These are phyloP conservation scores for Cokeromyces recurvatus DNA, from an alignment of 371 early-diverging fungal species.

Conservation along the genomic window DNA sequence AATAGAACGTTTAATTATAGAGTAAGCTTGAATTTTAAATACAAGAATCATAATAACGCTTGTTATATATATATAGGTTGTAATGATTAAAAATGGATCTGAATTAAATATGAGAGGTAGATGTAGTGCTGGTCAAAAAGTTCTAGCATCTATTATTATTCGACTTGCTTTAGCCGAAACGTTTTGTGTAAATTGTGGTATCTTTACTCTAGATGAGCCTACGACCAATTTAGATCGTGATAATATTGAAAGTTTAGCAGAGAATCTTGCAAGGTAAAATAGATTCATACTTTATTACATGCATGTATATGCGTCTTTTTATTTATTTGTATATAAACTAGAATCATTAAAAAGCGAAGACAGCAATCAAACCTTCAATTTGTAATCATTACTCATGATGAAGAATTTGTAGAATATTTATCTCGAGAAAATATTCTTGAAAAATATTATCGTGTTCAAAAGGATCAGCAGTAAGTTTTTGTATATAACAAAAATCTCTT, in stretches of 20 bases:
- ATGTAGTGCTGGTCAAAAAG: slow-evolving; percentile 99
- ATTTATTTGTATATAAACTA: too few species aligned
- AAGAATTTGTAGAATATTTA: slow-evolving; percentile 89
- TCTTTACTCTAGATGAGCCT: slow-evolving; percentile 99
- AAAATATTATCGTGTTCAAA: slow-evolving; percentile 78
- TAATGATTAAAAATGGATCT: slow-evolving; percentile 92
- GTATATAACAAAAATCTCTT: too few species aligned
- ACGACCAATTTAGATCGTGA: slow-evolving; percentile 98
- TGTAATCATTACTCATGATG: slow-evolving; percentile 99
- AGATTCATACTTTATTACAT: not conserved
- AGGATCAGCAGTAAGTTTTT: too few species aligned
- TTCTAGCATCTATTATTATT: slow-evolving; percentile 95
- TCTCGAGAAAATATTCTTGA: slow-evolving; percentile 78
- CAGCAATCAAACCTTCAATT: slow-evolving; percentile 94
- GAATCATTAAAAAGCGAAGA: slow-evolving; percentile 75
- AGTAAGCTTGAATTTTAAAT: too few species aligned
- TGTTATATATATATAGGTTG: slow-evolving; percentile 60
- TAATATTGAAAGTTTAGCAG: slow-evolving; percentile 92
- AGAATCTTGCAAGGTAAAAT: slow-evolving; percentile 71
- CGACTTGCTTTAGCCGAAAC: slow-evolving; percentile 97
- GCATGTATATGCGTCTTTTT: not conserved
- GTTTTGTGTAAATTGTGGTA: slow-evolving; percentile 92
- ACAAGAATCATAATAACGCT: too few species aligned
- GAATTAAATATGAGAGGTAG: slow-evolving; percentile 98
- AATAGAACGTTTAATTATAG: slow-evolving; percentile 88